These are phyloP conservation scores for Camelina laxa DNA, from an alignment of 345 rosid genomes.

Conservation along the genomic window DNA sequence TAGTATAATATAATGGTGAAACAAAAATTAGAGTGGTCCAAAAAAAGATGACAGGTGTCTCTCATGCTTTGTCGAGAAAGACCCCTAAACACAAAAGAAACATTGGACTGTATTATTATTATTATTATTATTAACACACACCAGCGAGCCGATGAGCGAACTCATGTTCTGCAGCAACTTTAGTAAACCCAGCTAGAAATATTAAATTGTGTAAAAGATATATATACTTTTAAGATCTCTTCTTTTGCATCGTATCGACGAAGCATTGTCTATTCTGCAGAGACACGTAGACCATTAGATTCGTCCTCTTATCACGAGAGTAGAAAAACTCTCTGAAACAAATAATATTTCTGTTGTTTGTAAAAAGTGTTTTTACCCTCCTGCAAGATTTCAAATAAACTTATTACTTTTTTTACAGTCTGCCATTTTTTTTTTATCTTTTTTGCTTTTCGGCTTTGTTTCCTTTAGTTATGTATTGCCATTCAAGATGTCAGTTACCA, in stretches of 20 bases:
- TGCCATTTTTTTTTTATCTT: constrained; percentile 7
- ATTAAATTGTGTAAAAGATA: background rate
- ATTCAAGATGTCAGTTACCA: constrained; percentile 48
- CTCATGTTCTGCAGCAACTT: constrained; percentile 47
- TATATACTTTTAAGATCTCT: constrained; percentile 31
- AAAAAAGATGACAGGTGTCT: constrained; percentile 44
- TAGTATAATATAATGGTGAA: constrained; percentile 10
- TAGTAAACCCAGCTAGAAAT: constrained; percentile 27
- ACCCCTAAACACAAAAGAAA: constrained; percentile 28
- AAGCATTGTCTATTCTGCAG: constrained; percentile 43
- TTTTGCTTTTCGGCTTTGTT: constrained; percentile 40
- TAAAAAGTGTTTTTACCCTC: constrained; percentile 34
- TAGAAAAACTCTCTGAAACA: constrained; percentile 34
- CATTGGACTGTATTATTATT: constrained; percentile 28
- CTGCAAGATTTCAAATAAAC: constrained; percentile 13
- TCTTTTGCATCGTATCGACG: constrained; percentile 42
- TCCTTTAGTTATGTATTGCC: constrained; percentile 44
- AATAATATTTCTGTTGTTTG: constrained; percentile 19
- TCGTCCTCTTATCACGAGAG: constrained; percentile 45
- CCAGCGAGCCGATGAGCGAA: constrained; percentile 36
- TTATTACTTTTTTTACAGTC: constrained; percentile 41
- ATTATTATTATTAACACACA: constrained; percentile 6
- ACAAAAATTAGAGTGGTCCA: constrained; percentile 42
- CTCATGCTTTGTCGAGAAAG: constrained; percentile 46
- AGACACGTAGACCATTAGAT: constrained; percentile 46